Percentiles rank a stretch among this genome's conserved stretches.
These are phyloP conservation scores for Boechera retrofracta DNA, from an alignment of 345 rosid genomes.

Conservation along the genomic window DNA sequence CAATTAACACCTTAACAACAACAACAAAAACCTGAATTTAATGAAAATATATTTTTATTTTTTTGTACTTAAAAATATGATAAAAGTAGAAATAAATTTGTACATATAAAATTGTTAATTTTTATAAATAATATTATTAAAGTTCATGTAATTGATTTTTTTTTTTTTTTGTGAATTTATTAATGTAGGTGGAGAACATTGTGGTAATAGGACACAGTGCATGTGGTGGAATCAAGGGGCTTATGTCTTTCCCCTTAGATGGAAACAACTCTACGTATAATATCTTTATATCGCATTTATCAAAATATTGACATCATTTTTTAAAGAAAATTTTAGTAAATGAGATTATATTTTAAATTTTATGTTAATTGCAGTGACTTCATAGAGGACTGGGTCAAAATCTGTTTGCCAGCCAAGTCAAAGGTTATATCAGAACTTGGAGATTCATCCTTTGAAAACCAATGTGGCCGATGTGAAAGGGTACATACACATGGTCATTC, in stretches of 20 bases:
- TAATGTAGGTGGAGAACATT: constrained; percentile 70
- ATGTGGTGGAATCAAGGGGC: constrained; percentile 99
- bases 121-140: neutral
- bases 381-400: constrained; percentile 96
- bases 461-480: constrained; percentile 79
- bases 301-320: neutral
- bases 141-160: constrained; percentile 3
- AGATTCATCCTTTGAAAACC: constrained; percentile 48
- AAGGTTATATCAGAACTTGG: constrained; percentile 63
- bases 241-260: constrained; percentile 86
- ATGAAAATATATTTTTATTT: neutral
- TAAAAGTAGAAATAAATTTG: neutral
- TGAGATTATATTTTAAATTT: neutral
- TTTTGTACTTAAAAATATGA: neutral
- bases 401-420: constrained; percentile 72
- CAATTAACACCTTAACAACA: neutral
- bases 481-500: constrained; percentile 43
- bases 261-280: constrained; percentile 48
- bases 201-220: constrained; percentile 95
- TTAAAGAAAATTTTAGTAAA: neutral
- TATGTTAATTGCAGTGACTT: constrained; percentile 67
- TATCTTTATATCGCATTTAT: neutral
- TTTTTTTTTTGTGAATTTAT: neutral
- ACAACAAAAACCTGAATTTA: neutral
- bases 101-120: neutral